A percentile compares a stretch with the other conserved stretches of the same genome.
Conservation (phyloP, 352 stramenopile genomes). For the Globisporangium camurandrum region DNA sequence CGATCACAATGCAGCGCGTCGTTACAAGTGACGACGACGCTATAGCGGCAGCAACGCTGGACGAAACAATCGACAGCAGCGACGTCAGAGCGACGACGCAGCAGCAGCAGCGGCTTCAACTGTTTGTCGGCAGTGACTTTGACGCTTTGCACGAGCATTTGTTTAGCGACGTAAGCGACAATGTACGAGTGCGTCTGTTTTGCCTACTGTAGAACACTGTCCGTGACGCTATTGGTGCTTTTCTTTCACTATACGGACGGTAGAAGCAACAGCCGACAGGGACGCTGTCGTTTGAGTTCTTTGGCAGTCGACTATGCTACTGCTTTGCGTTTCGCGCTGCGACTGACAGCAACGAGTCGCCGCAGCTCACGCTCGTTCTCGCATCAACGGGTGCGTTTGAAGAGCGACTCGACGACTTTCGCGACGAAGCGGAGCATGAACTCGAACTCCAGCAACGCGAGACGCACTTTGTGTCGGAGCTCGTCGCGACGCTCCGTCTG, state of each 20-base stretch:
- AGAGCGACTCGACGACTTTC: constrained; percentile 55
- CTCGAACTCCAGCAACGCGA: constrained; percentile 39
- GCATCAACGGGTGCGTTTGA: constrained; percentile 18
- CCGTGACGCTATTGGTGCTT: too few species aligned
- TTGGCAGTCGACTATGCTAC: constrained; percentile 46
- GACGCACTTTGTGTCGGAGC: constrained; percentile 57
- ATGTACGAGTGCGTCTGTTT: too few species aligned
- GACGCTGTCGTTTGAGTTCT: constrained; percentile 44
- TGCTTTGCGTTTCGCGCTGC: constrained; percentile 35
- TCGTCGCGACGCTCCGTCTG: constrained; percentile 65
- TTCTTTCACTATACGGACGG: too few species aligned
- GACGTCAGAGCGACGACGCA: constrained; percentile 6
- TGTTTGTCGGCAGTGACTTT: constrained; percentile 51
- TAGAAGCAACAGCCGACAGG: too few species aligned
- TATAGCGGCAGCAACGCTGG: background rate
- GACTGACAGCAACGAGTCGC: too few species aligned
- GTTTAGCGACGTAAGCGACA: constrained; percentile 33
- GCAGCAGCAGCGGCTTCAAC: constrained; percentile 19
- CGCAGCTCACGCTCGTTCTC: constrained; percentile 12
- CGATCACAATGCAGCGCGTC: constrained; percentile 6
- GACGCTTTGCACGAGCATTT: constrained; percentile 42
- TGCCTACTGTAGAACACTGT: too few species aligned
- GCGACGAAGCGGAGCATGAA: constrained; percentile 45
- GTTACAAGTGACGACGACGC: background rate
- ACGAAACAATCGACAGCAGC: background rate